A percentile compares a stretch with the other conserved stretches of the same genome.
Evolutionary conservation across 2,329 filamentous ascomycete species (phyloP).

Genomic region (Chrysosporium queenslandicum): DNA sequence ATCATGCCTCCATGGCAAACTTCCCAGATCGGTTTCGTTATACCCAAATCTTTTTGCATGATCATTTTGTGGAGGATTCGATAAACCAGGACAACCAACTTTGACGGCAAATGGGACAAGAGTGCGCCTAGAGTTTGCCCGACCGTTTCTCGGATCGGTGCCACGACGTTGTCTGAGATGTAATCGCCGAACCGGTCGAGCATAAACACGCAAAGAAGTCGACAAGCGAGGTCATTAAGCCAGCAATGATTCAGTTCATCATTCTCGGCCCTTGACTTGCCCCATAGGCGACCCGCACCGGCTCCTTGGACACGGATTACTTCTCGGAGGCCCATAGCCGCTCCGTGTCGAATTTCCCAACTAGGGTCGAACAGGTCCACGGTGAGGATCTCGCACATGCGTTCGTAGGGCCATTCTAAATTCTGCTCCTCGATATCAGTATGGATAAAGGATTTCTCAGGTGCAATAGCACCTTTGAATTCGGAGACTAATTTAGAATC

Average conservation of each 20-base stretch:
- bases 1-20: constrained; percentile 98
- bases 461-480: constrained; percentile 73
- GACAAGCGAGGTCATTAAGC: constrained; percentile 91
- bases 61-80: constrained; percentile 77
- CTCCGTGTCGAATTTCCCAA: constrained; percentile 94
- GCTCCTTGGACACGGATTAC: constrained; percentile 82
- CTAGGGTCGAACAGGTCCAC: constrained; percentile 85
- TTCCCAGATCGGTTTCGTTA: constrained; percentile 73
- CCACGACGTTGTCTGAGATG: constrained; percentile 92
- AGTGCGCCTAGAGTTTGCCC: constrained; percentile 88
- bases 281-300: constrained; percentile 69
- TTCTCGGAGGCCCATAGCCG: constrained; percentile 88
- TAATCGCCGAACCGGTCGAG: constrained; percentile 96
- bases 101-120: constrained; percentile 67
- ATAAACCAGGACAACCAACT: constrained; percentile 77
- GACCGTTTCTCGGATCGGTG: constrained; percentile 88
- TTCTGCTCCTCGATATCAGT: constrained; percentile 67
- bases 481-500: constrained; percentile 88
- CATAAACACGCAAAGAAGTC: constrained; percentile 91
- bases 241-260: constrained; percentile 69
- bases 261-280: constrained; percentile 64
- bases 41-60: constrained; percentile 71
- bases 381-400: constrained; percentile 85
- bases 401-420: constrained; percentile 85
- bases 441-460: constrained; percentile 79